Conservation (phyloP, 306 rosid genomes). For the Vigna mungo region DNA sequence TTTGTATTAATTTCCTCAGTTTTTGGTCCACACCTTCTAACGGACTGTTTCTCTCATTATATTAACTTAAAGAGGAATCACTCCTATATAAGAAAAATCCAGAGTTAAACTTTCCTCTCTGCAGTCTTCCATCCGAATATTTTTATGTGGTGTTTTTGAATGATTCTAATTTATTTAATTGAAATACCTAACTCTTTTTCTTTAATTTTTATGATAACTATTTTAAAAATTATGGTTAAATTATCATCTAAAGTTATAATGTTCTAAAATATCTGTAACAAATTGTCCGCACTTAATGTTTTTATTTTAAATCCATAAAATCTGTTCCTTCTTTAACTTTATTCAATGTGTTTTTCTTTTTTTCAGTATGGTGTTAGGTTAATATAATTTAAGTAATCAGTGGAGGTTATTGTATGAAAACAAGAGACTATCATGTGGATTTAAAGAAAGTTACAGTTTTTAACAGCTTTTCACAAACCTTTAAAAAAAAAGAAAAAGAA, state of each 20-base stretch:
- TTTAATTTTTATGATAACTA: background rate
- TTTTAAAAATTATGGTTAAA: too few species aligned
- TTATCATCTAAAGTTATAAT: too few species aligned
- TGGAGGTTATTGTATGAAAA: too few species aligned
- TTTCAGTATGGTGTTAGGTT: background rate
- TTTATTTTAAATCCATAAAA: too few species aligned
- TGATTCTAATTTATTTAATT: background rate
- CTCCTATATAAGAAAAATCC: background rate
- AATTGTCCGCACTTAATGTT: background rate
- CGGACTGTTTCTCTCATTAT: background rate
- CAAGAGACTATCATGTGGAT: background rate
- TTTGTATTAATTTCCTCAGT: background rate
- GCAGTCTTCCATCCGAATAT: background rate
- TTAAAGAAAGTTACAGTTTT: too few species aligned
- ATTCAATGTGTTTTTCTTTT: background rate
- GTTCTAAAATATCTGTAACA: too few species aligned
- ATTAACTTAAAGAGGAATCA: background rate
- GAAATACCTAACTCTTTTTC: background rate
- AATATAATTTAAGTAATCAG: too few species aligned
- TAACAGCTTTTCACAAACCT: too few species aligned
- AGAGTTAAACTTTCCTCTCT: background rate
- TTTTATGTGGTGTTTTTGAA: background rate
- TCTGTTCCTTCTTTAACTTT: too few species aligned
- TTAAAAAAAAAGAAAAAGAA: too few species aligned
- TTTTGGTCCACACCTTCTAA: background rate